A percentile compares a stretch with the other conserved stretches of the same genome.
phyloP scores from a whole-genome alignment of 768 basidiomycete genomes.

The Pulveroboletus sp. region DNA sequence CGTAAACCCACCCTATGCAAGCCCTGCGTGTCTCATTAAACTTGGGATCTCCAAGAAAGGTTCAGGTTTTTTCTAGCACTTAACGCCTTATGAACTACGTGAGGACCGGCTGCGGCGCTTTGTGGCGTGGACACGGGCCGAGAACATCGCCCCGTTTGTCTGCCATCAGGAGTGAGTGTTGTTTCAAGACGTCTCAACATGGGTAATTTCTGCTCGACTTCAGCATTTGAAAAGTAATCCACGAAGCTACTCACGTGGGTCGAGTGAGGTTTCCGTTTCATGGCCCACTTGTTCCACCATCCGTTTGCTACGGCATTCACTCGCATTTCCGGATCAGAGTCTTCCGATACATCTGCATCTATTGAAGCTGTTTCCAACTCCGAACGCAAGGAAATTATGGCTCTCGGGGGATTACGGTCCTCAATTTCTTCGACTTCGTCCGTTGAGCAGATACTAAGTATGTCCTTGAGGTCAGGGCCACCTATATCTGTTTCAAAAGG shows the following conservation, averaged over 20 bases:
- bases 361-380: slow-evolving; percentile 30
- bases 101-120: slow-evolving; percentile 19
- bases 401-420: slow-evolving; percentile 19
- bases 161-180: slow-evolving; percentile 44
- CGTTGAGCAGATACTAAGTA: slow-evolving; percentile 40
- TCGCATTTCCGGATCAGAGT: slow-evolving; percentile 27
- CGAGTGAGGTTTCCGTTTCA: slow-evolving; percentile 22
- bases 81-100: slow-evolving; percentile 13
- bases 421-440: slow-evolving; percentile 45
- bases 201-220: slow-evolving; percentile 28
- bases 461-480: slow-evolving; percentile 46
- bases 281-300: slow-evolving; percentile 52
- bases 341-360: slow-evolving; percentile 26
- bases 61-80: slow-evolving; percentile 19
- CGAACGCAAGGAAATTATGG: slow-evolving; percentile 34
- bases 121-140: slow-evolving; percentile 26
- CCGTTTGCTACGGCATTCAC: slow-evolving; percentile 43
- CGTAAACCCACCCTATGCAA: slow-evolving; percentile 8
- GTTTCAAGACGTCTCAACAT: slow-evolving; percentile 45
- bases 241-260: slow-evolving; percentile 19
- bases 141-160: slow-evolving; percentile 32
- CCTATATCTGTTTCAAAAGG: slow-evolving; percentile 12
- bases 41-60: slow-evolving; percentile 8
- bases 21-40: slow-evolving; percentile 8
- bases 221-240: slow-evolving; percentile 6